phyloP scores from a whole-genome alignment of 345 rosid species.

The Arabidopsis arenosa region DNA sequence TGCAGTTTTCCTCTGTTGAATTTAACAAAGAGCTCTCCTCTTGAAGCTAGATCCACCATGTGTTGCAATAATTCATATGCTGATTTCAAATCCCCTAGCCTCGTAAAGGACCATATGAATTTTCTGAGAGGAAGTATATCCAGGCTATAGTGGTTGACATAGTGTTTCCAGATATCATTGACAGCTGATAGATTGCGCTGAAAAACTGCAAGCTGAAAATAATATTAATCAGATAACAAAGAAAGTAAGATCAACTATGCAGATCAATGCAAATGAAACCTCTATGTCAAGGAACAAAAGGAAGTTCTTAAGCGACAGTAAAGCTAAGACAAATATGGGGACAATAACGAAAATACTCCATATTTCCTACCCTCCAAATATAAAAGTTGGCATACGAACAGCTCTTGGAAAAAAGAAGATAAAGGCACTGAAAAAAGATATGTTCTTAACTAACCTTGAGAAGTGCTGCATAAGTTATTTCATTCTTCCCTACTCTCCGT shows the following conservation, averaged over 20 bases:
- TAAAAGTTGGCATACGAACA: conserved; percentile 11
- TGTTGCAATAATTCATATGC: conserved; percentile 73
- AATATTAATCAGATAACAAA: conserved; percentile 34
- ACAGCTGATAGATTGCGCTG: conserved; percentile 64
- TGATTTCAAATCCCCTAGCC: conserved; percentile 69
- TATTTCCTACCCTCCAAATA: conserved; percentile 7
- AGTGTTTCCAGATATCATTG: conserved; percentile 69
- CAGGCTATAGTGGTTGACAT: conserved; percentile 61
- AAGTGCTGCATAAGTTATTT: conserved; percentile 68
- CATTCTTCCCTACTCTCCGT: conserved; percentile 69
- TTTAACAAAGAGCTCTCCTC: conserved; percentile 44
- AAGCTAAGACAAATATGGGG: neutral
- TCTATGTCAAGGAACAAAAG: neutral
- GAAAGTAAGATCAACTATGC: neutral
- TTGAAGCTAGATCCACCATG: conserved; percentile 63
- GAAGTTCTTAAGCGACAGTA: neutral
- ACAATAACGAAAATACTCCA: neutral
- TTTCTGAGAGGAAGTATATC: conserved; percentile 52
- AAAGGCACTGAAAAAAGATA: conserved; percentile 5
- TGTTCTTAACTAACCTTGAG: conserved; percentile 64
- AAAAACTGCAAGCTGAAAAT: conserved; percentile 79
- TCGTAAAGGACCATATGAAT: conserved; percentile 70
- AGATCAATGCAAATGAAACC: conserved; percentile 21
- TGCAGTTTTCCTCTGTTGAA: conserved; percentile 42
- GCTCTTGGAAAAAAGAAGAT: neutral